Evolutionary conservation across 83 land plant genomes (phyloP).

Genomic region (Picea abies): DNA sequence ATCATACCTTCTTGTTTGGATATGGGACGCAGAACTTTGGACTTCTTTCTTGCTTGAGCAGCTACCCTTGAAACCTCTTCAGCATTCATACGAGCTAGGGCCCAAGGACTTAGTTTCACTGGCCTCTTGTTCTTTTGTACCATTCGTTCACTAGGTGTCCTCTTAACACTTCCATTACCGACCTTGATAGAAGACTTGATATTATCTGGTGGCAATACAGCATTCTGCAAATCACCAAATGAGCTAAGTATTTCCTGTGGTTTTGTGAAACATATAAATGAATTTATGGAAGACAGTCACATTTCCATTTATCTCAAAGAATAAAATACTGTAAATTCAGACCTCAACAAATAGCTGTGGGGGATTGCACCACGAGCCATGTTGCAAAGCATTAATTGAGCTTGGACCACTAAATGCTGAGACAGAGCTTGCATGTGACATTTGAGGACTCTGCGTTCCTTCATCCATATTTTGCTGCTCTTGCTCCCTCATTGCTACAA

Average conservation of each 20-base stretch:
- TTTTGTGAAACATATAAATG: neutral
- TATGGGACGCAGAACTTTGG: conserved; percentile 71
- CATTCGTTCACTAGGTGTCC: conserved; percentile 30
- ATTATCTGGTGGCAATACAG: conserved; percentile 66
- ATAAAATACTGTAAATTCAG: conserved; percentile 10
- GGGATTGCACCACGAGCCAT: conserved; percentile 88
- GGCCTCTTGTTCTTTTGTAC: conserved; percentile 42
- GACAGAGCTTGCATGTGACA: conserved; percentile 78
- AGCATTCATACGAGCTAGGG: conserved; percentile 76
- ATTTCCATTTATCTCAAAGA: neutral
- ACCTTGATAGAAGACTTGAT: conserved; percentile 30
- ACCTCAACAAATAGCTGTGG: conserved; percentile 83
- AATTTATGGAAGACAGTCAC: neutral
- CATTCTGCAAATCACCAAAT: conserved; percentile 38
- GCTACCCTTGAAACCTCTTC: conserved; percentile 82
- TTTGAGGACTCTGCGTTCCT: conserved; percentile 75
- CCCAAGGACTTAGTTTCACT: conserved; percentile 87
- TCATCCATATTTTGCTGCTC: conserved; percentile 61
- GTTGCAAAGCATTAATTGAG: conserved; percentile 49
- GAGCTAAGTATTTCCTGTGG: neutral
- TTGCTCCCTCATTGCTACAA: conserved; percentile 85
- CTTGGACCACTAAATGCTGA: conserved; percentile 85
- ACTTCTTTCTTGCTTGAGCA: conserved; percentile 73
- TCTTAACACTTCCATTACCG: conserved; percentile 36
- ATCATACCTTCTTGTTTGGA: conserved; percentile 28